Evolutionary conservation across 148 eudicot genomes (phyloP).

Genomic region (Chenopodium suecicum): DNA sequence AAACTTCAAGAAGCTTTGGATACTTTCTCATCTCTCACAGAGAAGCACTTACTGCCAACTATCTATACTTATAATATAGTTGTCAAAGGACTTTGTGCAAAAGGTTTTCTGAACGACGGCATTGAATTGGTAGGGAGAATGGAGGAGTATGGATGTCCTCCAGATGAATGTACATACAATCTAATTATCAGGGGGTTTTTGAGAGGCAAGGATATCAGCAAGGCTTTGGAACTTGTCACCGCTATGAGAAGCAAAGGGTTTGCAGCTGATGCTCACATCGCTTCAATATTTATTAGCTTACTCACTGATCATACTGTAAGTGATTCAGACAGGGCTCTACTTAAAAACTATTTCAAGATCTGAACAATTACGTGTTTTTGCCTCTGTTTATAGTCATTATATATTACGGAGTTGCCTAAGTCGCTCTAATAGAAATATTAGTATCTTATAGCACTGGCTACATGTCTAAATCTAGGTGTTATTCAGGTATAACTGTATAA

Average conservation of each 20-base stretch:
- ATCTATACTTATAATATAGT: slow-evolving; percentile 9
- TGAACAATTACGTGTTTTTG: not conserved
- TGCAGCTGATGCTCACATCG: slow-evolving; percentile 17
- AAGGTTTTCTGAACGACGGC: slow-evolving; percentile 22
- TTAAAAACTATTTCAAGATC: not conserved
- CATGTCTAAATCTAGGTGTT: too few relatives aligned
- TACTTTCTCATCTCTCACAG: not conserved
- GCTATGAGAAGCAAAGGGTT: slow-evolving; percentile 23
- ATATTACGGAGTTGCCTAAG: too few relatives aligned
- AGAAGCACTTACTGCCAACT: slow-evolving; percentile 3
- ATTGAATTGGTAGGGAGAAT: slow-evolving; percentile 16
- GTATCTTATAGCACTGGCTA: too few relatives aligned
- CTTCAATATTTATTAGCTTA: not conserved
- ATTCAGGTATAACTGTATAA: too few relatives aligned
- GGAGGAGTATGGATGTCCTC: slow-evolving; percentile 32
- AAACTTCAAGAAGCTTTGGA: slow-evolving; percentile 7
- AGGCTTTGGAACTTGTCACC: slow-evolving; percentile 34
- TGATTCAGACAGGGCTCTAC: not conserved
- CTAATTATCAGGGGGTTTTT: slow-evolving; percentile 15
- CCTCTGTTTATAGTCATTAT: too few relatives aligned
- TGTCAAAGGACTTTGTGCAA: slow-evolving; percentile 25
- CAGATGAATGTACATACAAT: slow-evolving; percentile 19
- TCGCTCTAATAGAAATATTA: too few relatives aligned
- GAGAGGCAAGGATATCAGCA: slow-evolving; percentile 4
- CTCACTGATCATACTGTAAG: not conserved